Base-by-base conservation (phyloP, 78 protist genomes). In the Polysphondylium violaceum region DNA sequence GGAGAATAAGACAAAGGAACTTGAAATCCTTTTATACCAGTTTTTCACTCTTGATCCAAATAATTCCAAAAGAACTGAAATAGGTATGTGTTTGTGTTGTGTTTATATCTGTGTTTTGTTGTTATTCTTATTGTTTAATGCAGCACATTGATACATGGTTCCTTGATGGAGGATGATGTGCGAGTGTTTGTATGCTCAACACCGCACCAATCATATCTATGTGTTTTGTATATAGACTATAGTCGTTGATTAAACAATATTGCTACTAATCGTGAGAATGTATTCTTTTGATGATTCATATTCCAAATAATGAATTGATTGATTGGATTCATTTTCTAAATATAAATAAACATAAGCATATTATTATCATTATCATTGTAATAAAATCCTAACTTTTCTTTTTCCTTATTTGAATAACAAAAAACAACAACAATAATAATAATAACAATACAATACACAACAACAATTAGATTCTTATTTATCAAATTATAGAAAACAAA, bases 1-100 rank as follows among this genome's bases (percentile, higher is more conserved):
- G 87, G 87, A 77, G 14, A 29, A 47, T 7, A 60, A 65, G 50
- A 68, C 87, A 4, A 63, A 47, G 33, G 76, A 77, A 36, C 35
- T 77, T 19, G 74, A 77, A 47, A 40, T 17, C 9, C 4, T 77
- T 12, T 67, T 77, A 19, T 53, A 77, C 7, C 61, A 77, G 41
- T 77, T 77, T 53, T 77, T 47, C n/a, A 29, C 71, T 63, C 72
- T 35, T 43, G 59, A 29, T 21, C 60, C 38, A n/a, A 53, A 41
- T 9, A 77, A 25, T 19, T 63, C 74, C 40, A 77, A 77, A 33
- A 67, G 74, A 61, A 63, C 19, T 23, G 87, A 77, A 50, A 29
- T 77, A 31, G 87, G 87, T 77, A 50, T 63, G 73, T 64, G 21
- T 19, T 11, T 11, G 43, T 53, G 5, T 14, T 43, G 19, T 11